Base-by-base conservation (phyloP, 2,329 filamentous ascomycete genomes). In the Penicillium sp. region DNA sequence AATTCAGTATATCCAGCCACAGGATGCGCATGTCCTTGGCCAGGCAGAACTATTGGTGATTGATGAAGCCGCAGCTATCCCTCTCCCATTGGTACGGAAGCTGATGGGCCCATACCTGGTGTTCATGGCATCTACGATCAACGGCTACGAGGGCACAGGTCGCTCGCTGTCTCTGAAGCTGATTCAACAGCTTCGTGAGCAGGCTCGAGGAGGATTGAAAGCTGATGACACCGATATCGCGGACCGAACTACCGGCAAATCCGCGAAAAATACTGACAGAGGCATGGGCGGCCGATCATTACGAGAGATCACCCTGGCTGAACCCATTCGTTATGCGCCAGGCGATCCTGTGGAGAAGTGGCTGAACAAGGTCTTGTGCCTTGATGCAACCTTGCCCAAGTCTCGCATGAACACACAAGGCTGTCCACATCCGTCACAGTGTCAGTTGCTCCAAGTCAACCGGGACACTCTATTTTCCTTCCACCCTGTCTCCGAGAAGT, bases 81-180 rank as follows among this genome's bases (percentile, higher is more conserved):
- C 93, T 9, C 68, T 98, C 8, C 92, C 92, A 0, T 71, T 96
- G 2, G 92, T 98, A 6, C 77, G 84, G 52, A 95, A 95, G 67
- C 74, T 98, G 27, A 89, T 98, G 79, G 92, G 92, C 0, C 90
- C 90, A 10, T 98, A 98, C 64, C 73, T 98, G 25, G 88, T 96
- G 6, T 98, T 98, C 67, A 96, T 98, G 92, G 88, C 93, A 1
- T 98, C 92, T 0, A 98, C 92, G 1, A 95, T 98, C 69, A 96
- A 96, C 60, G 92, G 92, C 41, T 98, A 98, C 61, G 92, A 98
- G 69, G 92, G 92, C 39, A 98, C 92, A 5, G 92, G 92, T 27
- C 80, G 92, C 41, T 96, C 92, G 1, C 74, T 98, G 4, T 96
- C 92, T 0, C 71, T 98, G 37, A 98, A 98, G 69, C 75, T 98